A percentile compares a stretch with the other conserved stretches of the same genome.
Evolutionary conservation across 345 rosid species (phyloP).

Genomic region (Melaleuca alternifolia): DNA sequence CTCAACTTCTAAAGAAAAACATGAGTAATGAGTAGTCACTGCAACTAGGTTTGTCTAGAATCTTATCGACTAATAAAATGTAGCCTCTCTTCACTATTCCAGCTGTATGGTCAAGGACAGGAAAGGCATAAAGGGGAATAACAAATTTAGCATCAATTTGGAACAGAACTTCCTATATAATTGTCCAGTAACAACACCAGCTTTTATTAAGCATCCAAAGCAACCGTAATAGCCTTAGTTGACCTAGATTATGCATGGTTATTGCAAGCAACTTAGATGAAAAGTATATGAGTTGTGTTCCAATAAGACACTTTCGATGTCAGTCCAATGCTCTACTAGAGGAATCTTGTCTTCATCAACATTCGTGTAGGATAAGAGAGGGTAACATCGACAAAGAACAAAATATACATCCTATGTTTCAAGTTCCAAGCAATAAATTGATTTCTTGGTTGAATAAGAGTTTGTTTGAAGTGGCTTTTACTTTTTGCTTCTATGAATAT

Average conservation of each 20-base stretch:
- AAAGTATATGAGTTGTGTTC: background rate
- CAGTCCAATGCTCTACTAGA: background rate
- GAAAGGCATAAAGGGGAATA: background rate
- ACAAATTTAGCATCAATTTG: background rate
- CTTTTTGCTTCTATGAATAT: background rate
- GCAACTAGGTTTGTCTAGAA: background rate
- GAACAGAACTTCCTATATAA: background rate
- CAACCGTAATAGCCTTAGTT: background rate
- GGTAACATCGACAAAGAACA: background rate
- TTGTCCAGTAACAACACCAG: background rate
- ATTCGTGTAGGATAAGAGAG: background rate
- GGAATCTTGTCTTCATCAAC: background rate
- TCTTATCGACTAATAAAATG: background rate
- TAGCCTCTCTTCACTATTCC: background rate
- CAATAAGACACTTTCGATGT: background rate
- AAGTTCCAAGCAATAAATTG: background rate
- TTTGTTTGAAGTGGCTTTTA: background rate
- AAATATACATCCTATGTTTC: background rate
- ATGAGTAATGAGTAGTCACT: background rate
- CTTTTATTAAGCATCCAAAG: background rate
- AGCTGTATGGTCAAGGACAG: background rate
- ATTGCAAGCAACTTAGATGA: background rate
- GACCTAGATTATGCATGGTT: background rate
- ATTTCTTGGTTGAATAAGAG: background rate
- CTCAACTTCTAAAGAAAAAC: background rate